phyloP scores from a whole-genome alignment of 371 early-diverging fungal genomes.

The Thermomucor indicae-seudaticae region DNA sequence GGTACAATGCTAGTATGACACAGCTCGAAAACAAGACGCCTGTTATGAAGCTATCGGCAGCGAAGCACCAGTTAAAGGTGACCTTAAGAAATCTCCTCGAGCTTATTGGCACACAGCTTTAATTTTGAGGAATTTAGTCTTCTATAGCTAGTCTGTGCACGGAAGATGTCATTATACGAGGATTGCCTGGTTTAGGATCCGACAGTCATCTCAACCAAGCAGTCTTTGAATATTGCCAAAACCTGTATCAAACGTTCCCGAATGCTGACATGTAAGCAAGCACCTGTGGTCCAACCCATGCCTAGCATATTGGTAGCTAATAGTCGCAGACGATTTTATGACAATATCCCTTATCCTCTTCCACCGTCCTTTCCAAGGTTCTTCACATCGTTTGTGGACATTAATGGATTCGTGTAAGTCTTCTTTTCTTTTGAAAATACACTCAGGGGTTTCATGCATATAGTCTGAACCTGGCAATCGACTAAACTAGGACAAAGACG shows the following conservation, averaged over 20 bases:
- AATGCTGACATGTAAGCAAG: conserved; percentile 10
- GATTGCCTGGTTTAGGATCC: conserved; percentile 18
- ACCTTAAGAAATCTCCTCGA: no score
- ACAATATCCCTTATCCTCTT: conserved; percentile 24
- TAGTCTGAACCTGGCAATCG: no score
- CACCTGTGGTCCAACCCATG: neutral
- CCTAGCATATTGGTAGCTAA: conserved; percentile 1
- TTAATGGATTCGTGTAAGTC: conserved; percentile 18
- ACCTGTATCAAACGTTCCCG: conserved; percentile 19
- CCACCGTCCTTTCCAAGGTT: conserved; percentile 36
- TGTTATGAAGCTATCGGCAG: neutral
- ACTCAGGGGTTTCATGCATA: no score
- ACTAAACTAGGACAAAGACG: no score
- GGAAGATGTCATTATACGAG: conserved; percentile 30
- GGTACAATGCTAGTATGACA: conserved; percentile 10
- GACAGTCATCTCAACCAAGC: conserved; percentile 2
- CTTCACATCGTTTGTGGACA: conserved; percentile 11
- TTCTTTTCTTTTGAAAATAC: no score
- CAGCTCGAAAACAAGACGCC: conserved; percentile 16
- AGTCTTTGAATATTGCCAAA: conserved; percentile 8
- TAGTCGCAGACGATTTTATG: conserved; percentile 11
- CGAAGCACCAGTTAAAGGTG: no score
- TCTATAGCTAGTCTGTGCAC: conserved; percentile 24
- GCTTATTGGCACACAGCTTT: no score
- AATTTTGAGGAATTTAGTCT: no score